A percentile compares a stretch with the other conserved stretches of the same genome.
These are phyloP conservation scores for Globisporangium spiculum DNA, from an alignment of 352 stramenopile genomes.

Conservation along the genomic window DNA sequence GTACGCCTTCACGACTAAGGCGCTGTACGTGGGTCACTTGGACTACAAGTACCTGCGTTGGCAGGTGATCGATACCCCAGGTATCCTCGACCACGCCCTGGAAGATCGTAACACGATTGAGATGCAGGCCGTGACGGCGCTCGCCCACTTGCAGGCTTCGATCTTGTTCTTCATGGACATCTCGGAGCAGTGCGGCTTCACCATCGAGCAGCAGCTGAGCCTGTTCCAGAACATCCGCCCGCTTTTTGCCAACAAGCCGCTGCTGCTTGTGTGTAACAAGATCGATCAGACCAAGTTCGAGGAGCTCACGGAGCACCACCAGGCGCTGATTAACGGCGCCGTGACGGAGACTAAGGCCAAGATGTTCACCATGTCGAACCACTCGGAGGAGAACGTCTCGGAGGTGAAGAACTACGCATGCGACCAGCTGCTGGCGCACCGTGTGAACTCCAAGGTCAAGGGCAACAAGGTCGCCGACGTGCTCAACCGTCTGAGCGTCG, in stretches of 20 bases:
- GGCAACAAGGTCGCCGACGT: conserved; percentile 96
- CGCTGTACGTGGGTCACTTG: conserved; percentile 99
- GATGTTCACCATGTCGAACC: conserved; percentile 98
- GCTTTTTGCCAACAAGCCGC: conserved; percentile 99
- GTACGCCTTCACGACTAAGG: conserved; percentile 99
- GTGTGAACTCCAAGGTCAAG: conserved; percentile 94
- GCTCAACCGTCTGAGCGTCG: conserved; percentile 96
- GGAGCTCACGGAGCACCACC: conserved; percentile 71
- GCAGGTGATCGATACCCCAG: conserved; percentile 99
- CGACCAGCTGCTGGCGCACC: conserved; percentile 93
- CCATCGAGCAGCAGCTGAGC: conserved; percentile 97
- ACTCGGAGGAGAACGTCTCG: conserved; percentile 96
- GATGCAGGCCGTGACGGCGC: conserved; percentile 99
- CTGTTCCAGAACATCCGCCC: conserved; percentile 98
- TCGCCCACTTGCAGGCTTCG: conserved; percentile 98
- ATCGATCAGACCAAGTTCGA: conserved; percentile 97
- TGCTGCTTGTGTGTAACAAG: conserved; percentile 99
- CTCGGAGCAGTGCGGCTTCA: conserved; percentile 99
- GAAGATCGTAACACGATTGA: conserved; percentile 99
- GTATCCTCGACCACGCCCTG: conserved; percentile 99
- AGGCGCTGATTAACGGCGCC: conserved; percentile 76
- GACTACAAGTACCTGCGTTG: conserved; percentile 99
- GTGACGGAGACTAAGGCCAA: conserved; percentile 82
- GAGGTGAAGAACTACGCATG: conserved; percentile 95
- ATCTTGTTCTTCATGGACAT: conserved; percentile 99